These are phyloP conservation scores for Fusarium sp. DNA, from an alignment of 2,329 filamentous ascomycete genomes.

Conservation along the genomic window DNA sequence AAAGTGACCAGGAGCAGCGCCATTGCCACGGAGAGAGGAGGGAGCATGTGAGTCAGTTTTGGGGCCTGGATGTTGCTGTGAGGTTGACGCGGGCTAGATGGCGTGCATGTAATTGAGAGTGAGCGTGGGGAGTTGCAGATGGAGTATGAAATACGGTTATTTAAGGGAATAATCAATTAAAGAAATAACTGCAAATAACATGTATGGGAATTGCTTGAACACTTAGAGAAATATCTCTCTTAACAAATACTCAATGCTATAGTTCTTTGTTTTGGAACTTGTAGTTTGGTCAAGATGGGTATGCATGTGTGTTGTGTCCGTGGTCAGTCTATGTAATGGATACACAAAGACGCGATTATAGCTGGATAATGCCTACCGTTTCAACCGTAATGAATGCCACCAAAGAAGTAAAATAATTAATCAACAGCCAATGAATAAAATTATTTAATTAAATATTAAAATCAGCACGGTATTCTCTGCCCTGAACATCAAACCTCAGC, in stretches of 20 bases:
- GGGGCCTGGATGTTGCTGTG: conserved; percentile 11
- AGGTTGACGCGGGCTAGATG: conserved; percentile 29
- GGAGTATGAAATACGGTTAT: background rate
- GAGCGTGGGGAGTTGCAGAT: conserved; percentile 14
- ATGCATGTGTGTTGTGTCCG: too few species aligned
- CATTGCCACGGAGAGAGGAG: conserved; percentile 20
- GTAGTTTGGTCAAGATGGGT: too few species aligned
- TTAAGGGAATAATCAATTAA: accelerated
- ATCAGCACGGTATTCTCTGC: background rate
- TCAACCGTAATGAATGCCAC: background rate
- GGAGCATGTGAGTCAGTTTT: conserved; percentile 40
- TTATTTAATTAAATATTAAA: conserved; percentile 1
- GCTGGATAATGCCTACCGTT: conserved; percentile 17
- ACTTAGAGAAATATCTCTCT: background rate
- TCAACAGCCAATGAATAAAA: conserved; percentile 28
- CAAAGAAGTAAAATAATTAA: background rate
- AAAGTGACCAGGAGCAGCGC: conserved; percentile 10
- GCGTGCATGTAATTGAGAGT: conserved; percentile 23
- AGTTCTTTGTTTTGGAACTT: too few species aligned
- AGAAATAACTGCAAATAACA: too few species aligned
- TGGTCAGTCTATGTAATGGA: too few species aligned
- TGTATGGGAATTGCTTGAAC: background rate
- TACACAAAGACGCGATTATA: too few species aligned
- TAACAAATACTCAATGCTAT: too few species aligned
- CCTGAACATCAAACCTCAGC: background rate